Percentiles rank a stretch among this genome's conserved stretches.
Evolutionary conservation across 2,329 filamentous ascomycete genomes (phyloP).

Genomic region (Lecanicillium sp.): DNA sequence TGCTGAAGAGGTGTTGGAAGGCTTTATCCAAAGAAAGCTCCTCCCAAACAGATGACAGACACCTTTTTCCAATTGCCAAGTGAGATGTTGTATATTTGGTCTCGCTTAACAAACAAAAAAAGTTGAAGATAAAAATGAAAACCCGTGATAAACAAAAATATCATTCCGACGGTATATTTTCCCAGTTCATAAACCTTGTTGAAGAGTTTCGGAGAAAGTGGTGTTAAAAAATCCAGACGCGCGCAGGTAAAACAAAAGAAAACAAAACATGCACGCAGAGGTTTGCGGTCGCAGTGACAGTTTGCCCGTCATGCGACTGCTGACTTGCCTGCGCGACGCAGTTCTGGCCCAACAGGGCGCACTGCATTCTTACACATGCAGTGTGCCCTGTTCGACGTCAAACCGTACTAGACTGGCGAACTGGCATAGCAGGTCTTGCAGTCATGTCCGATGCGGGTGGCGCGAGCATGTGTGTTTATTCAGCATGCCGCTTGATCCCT

Average conservation of each 20-base stretch:
- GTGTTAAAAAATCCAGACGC: conserved; percentile 11
- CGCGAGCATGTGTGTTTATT: conserved; percentile 15
- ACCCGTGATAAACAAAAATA: conserved; percentile 1
- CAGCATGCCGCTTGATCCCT: conserved; percentile 13
- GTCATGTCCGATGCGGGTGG: conserved; percentile 6
- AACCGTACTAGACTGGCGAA: conserved; percentile 8
- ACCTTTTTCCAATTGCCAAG: conserved; percentile 12
- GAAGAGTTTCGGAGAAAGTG: conserved; percentile 10
- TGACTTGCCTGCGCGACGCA: background rate
- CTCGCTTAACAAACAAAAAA: conserved; percentile 13
- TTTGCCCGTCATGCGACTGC: background rate
- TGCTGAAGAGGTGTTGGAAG: conserved; percentile 9
- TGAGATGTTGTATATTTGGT: conserved; percentile 13
- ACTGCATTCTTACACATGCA: conserved; percentile 5
- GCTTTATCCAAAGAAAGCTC: background rate
- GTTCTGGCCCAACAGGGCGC: background rate
- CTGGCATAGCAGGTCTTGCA: background rate
- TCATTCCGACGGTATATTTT: conserved; percentile 8
- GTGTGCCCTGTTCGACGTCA: background rate
- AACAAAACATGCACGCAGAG: background rate
- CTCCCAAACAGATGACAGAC: conserved; percentile 2
- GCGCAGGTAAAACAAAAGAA: background rate
- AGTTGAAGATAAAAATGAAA: conserved; percentile 12
- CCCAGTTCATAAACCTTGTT: conserved; percentile 11
- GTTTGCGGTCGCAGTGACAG: background rate